phyloP scores from a whole-genome alignment of 2,329 filamentous ascomycete genomes.

The Colletotrichum endophyticum region DNA sequence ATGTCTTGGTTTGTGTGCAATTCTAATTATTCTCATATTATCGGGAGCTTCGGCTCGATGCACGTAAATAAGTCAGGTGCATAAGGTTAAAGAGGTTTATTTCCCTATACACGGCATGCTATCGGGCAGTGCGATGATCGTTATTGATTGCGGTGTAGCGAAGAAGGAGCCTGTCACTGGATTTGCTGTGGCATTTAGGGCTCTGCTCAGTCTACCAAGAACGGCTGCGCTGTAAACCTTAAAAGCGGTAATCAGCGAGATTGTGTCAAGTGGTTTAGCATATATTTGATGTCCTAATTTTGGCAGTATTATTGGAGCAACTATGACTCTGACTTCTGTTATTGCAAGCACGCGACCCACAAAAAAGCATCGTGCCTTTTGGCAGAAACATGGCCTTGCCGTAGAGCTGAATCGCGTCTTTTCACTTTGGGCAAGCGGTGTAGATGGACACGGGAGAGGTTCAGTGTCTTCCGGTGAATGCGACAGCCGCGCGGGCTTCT shows the following conservation, averaged over 20 bases:
- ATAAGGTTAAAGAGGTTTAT: neutral
- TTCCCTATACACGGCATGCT: neutral
- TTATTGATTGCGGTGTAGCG: neutral
- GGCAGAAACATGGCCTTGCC: neutral
- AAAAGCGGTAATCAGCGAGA: neutral
- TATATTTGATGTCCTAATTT: neutral
- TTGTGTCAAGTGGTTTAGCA: neutral
- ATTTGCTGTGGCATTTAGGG: neutral
- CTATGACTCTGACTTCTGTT: neutral
- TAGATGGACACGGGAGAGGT: accelerated
- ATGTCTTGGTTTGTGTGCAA: neutral
- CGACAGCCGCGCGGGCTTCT: neutral
- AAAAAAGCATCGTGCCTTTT: neutral
- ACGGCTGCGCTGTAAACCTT: neutral
- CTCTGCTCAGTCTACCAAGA: neutral
- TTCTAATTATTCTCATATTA: neutral
- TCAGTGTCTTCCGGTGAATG: accelerated
- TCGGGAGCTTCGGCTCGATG: neutral
- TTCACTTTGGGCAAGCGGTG: accelerated
- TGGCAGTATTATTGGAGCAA: neutral
- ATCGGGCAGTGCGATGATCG: neutral
- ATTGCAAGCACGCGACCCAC: neutral
- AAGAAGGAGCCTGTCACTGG: neutral
- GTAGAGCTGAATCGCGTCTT: neutral
- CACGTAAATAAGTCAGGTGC: neutral